phyloP scores from a whole-genome alignment of 2,329 filamentous ascomycete genomes.

The Cladophialophora psammophila region DNA sequence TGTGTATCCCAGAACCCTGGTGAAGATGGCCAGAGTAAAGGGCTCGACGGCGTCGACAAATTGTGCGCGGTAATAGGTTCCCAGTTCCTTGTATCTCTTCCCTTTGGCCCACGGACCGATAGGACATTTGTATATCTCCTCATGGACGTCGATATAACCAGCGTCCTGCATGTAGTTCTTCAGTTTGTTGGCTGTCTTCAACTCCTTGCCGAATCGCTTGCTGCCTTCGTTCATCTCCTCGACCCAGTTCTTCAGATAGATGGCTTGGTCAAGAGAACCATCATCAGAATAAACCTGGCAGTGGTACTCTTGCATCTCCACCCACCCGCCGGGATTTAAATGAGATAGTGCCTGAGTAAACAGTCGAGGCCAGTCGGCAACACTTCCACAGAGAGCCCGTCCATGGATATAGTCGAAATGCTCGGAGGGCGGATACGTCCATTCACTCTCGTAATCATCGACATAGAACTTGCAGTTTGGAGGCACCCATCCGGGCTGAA shows the following conservation, averaged over 20 bases:
- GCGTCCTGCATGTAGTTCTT: conserved; percentile 35
- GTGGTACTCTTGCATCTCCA: conserved; percentile 29
- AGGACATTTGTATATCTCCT: conserved; percentile 32
- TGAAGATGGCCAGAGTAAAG: conserved; percentile 48
- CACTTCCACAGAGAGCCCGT: conserved; percentile 42
- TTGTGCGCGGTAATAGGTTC: conserved; percentile 44
- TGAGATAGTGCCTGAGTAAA: conserved; percentile 39
- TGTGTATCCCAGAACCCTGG: conserved; percentile 45
- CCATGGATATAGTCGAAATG: conserved; percentile 44
- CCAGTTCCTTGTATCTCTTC: conserved; percentile 42
- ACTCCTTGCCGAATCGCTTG: conserved; percentile 14
- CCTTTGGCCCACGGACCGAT: conserved; percentile 45
- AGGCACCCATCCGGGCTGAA: conserved; percentile 43
- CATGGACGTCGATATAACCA: conserved; percentile 39
- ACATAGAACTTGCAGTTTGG: conserved; percentile 45
- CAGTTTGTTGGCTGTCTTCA: conserved; percentile 23
- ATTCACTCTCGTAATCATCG: conserved; percentile 45
- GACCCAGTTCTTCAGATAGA: conserved; percentile 20
- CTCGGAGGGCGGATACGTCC: conserved; percentile 34
- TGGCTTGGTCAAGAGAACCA: conserved; percentile 11
- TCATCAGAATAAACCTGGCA: conserved; percentile 1
- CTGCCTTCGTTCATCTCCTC: conserved; percentile 15
- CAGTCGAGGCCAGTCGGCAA: conserved; percentile 39
- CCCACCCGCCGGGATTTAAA: conserved; percentile 44
- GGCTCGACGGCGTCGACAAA: conserved; percentile 47